These are phyloP conservation scores for Chlorella sp. DNA, from an alignment of 139 green algal species.

Conservation along the genomic window DNA sequence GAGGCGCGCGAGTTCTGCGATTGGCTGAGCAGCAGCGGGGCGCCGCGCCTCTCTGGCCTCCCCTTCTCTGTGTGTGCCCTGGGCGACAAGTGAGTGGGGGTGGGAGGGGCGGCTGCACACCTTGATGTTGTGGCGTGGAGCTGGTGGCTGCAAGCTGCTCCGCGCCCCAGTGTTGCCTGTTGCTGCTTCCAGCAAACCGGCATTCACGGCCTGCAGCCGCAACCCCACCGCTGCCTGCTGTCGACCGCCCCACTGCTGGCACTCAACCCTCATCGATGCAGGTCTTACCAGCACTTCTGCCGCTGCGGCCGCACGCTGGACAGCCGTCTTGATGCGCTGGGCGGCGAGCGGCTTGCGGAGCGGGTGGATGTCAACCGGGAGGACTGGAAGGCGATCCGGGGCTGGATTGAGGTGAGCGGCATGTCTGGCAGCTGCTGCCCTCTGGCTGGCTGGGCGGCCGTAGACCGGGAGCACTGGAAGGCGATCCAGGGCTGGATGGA, in stretches of 20 bases:
- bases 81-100: constrained; percentile 77
- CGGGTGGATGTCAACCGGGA: constrained; percentile 84
- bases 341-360: constrained; percentile 47
- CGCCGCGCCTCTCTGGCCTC: constrained; percentile 50
- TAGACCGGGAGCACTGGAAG: constrained; percentile 88
- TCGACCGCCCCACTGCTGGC: neutral
- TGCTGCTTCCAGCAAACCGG: too few species aligned
- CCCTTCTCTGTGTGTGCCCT: constrained; percentile 83
- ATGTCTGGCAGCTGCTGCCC: too few species aligned
- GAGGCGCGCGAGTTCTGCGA: constrained; percentile 89
- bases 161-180: neutral
- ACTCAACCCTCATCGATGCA: constrained; percentile 27
- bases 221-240: too few species aligned
- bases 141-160: neutral
- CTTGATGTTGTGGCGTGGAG: neutral
- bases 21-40: constrained; percentile 72
- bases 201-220: too few species aligned
- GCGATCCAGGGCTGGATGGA: constrained; percentile 80
- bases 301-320: constrained; percentile 85
- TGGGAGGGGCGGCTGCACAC: neutral
- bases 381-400: constrained; percentile 81
- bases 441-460: constrained; percentile 63
- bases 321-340: constrained; percentile 60
- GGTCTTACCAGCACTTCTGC: constrained; percentile 89
- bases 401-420: constrained; percentile 64